phyloP scores from a whole-genome alignment of 2,329 filamentous ascomycete species.

The Ilyonectria sp. region DNA sequence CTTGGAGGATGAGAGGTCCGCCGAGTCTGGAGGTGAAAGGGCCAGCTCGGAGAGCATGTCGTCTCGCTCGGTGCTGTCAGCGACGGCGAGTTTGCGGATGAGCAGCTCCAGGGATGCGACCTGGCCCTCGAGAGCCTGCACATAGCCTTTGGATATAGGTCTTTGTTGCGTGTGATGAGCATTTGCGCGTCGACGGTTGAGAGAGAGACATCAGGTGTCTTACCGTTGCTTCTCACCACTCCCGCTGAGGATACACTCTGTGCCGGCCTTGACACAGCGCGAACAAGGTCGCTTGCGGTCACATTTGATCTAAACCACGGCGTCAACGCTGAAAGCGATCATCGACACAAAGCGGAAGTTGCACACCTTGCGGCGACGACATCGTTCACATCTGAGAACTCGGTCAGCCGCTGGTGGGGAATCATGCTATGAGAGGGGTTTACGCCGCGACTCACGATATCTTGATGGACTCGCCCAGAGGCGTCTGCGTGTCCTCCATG shows the following conservation, averaged over 20 bases:
- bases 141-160: slow-evolving; percentile 61
- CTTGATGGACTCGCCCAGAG: slow-evolving; percentile 54
- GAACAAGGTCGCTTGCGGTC: slow-evolving; percentile 66
- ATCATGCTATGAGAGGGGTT: slow-evolving; percentile 17
- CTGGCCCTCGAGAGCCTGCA: slow-evolving; percentile 63
- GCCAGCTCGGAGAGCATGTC: slow-evolving; percentile 59
- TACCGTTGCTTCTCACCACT: slow-evolving; percentile 61
- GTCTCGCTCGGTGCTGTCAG: slow-evolving; percentile 56
- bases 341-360: neutral
- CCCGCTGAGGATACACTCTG: slow-evolving; percentile 58
- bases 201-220: slow-evolving; percentile 15
- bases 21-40: slow-evolving; percentile 43
- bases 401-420: slow-evolving; percentile 21
- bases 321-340: slow-evolving; percentile 25
- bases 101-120: slow-evolving; percentile 62
- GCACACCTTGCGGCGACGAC: slow-evolving; percentile 59
- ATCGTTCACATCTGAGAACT: slow-evolving; percentile 58
- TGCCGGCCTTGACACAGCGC: slow-evolving; percentile 61
- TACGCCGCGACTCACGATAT: slow-evolving; percentile 52
- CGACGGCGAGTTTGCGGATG: slow-evolving; percentile 60
- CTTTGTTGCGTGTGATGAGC: slow-evolving; percentile 44
- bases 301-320: slow-evolving; percentile 63
- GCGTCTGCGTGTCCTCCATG: slow-evolving; percentile 55
- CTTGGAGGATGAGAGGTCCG: slow-evolving; percentile 32
- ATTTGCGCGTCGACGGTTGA: slow-evolving; percentile 7